phyloP scores from a whole-genome alignment of 75 land plant species.

The Larix kaempferi region DNA sequence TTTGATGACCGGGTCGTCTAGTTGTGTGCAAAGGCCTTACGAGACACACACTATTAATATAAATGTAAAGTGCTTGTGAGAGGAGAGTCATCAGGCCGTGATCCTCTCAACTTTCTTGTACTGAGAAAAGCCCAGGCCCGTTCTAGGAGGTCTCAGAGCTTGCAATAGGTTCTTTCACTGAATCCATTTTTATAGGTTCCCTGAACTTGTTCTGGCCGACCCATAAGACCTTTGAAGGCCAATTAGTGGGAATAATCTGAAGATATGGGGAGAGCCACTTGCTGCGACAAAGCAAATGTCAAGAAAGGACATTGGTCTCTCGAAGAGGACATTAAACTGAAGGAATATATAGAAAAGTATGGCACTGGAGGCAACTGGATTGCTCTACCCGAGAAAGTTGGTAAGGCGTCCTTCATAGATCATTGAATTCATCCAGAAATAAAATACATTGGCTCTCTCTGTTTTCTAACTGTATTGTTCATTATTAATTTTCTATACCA shows the following conservation, averaged over 20 bases:
- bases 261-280: conserved; percentile 50
- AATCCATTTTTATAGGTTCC: no score
- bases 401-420: conserved; percentile 5
- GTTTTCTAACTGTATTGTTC: no score
- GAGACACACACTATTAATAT: neutral
- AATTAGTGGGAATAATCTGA: neutral
- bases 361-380: conserved; percentile 72
- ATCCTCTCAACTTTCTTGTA: neutral
- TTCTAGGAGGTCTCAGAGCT: neutral
- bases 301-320: conserved; percentile 70
- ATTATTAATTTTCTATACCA: no score
- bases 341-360: conserved; percentile 54
- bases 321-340: conserved; percentile 58
- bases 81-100: neutral
- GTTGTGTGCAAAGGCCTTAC: no score
- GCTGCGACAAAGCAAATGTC: conserved; percentile 64
- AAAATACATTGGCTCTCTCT: no score
- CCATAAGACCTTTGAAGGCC: no score
- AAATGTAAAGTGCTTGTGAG: neutral
- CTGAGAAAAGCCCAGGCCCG: neutral
- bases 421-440: no score
- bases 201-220: no score
- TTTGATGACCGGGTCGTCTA: no score
- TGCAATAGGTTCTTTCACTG: no score
- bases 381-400: conserved; percentile 38